Evolutionary conservation across 495 filamentous ascomycete genomes (phyloP), one percentile per base, ranked within the genome.

Genomic region (Podospora didyma): DNA sequence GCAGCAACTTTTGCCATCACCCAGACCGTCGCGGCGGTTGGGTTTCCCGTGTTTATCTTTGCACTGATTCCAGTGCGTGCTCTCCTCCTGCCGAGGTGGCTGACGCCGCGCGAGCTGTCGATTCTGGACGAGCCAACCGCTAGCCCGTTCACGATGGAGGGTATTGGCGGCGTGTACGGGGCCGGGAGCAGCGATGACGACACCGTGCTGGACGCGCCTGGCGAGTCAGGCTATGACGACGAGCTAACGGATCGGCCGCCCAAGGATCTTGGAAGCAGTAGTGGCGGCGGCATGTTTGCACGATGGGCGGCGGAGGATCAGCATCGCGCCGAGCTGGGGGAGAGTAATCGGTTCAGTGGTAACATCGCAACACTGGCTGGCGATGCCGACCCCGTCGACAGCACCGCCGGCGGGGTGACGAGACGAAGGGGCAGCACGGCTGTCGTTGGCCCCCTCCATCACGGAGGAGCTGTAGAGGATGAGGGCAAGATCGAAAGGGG

Each of bases 11-110:
- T 97, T 67, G 92, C 90, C n/a, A 93, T 96, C 62, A 93, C 91
- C 9, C 92, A 97, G 71, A 96, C 93, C 0, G 89, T 96, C 49
- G 93, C 90, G 9, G 93, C 93, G 16, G 94, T 97, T 41, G 89
- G 93, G 2, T 97, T 96, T 66, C 93, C 93, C 3, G 82, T 96
- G 7, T 82, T 96, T 53, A 95, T 97, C 65, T 64, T 95, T 12
- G 62, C 84, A 17, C 72, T 96, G 16, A 86, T 97, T n/a, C 93
- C 92, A 0, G 68, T 89, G 1, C 75, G 93, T 9, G 85, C 85
- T 9, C 78, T 86, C 51, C 42, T 93, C n/a, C 62, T 97, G 56
- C 91, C 92, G 3, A 73, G 73, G 41, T 85, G 80, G 71, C 89
- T 97, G 60, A 77, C 74, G 0, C 61, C 72, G 0, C 78, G 85